Evolutionary conservation across 2,329 filamentous ascomycete genomes (phyloP).

Genomic region (Xylogone sp.): DNA sequence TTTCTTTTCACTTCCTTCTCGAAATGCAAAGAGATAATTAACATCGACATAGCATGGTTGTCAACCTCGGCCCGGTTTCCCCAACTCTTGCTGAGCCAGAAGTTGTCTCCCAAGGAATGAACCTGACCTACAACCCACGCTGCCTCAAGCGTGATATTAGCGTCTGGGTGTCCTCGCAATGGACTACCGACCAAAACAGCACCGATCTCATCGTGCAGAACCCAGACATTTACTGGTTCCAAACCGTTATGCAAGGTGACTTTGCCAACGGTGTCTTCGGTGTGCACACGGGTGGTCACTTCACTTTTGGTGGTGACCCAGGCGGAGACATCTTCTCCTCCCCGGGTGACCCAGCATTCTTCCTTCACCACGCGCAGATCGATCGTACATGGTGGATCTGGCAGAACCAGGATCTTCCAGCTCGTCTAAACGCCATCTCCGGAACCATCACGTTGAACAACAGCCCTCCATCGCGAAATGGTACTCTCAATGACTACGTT

Average conservation of each 20-base stretch:
- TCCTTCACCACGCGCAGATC: constrained; percentile 41
- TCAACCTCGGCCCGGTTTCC: constrained; percentile 45
- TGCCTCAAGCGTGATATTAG: constrained; percentile 40
- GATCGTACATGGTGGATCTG: constrained; percentile 46
- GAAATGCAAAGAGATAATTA: constrained; percentile 1
- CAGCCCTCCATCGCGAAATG: constrained; percentile 35
- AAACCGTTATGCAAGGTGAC: constrained; percentile 42
- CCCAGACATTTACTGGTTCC: constrained; percentile 37
- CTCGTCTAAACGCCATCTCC: constrained; percentile 21
- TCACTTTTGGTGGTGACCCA: constrained; percentile 41
- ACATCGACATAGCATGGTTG: constrained; percentile 19
- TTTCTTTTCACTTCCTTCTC: background rate
- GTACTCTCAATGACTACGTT: constrained; percentile 36
- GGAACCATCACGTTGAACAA: constrained; percentile 40
- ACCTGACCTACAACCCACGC: constrained; percentile 36
- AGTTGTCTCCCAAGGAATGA: constrained; percentile 26
- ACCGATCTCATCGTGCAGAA: constrained; percentile 35
- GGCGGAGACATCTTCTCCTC: constrained; percentile 38
- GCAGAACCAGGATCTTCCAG: constrained; percentile 41
- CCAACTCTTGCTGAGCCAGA: constrained; percentile 28
- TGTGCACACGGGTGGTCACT: constrained; percentile 38
- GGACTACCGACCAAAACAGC: constrained; percentile 32
- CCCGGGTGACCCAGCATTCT: constrained; percentile 43
- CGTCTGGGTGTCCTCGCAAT: constrained; percentile 31
- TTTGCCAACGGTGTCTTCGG: constrained; percentile 29